phyloP scores from a whole-genome alignment of 805 yeast genomes.

The Grigorovia transvaalensis region DNA sequence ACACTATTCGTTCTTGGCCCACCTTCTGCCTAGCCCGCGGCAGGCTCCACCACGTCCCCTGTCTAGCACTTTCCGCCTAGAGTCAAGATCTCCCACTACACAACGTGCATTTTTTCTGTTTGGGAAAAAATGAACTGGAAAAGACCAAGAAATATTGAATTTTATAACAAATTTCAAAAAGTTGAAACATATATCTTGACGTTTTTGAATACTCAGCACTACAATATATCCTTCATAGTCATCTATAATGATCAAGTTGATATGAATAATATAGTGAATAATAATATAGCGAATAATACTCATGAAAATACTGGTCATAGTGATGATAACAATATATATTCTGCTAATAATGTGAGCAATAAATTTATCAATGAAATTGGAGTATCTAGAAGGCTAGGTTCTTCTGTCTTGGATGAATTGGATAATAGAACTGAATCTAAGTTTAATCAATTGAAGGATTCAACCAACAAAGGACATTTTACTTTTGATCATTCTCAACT shows the following conservation, averaged over 20 bases:
- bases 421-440: constrained; percentile 26
- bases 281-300: background rate
- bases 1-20: too few relatives aligned
- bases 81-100: too few relatives aligned
- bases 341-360: background rate
- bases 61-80: too few relatives aligned
- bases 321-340: constrained; percentile 7
- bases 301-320: constrained; percentile 3
- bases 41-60: too few relatives aligned
- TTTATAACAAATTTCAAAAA: too few relatives aligned
- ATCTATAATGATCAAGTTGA: background rate
- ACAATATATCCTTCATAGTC: too few relatives aligned
- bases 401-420: constrained; percentile 27
- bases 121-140: too few relatives aligned
- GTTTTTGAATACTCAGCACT: too few relatives aligned
- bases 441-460: constrained; percentile 6
- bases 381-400: constrained; percentile 27
- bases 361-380: constrained; percentile 16
- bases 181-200: too few relatives aligned
- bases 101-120: too few relatives aligned
- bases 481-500: constrained; percentile 10
- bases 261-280: background rate
- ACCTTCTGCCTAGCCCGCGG: too few relatives aligned
- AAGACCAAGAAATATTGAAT: too few relatives aligned
- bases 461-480: constrained; percentile 5